Conservation (phyloP, 768 basidiomycete genomes). For the Calvatia gigantea region DNA sequence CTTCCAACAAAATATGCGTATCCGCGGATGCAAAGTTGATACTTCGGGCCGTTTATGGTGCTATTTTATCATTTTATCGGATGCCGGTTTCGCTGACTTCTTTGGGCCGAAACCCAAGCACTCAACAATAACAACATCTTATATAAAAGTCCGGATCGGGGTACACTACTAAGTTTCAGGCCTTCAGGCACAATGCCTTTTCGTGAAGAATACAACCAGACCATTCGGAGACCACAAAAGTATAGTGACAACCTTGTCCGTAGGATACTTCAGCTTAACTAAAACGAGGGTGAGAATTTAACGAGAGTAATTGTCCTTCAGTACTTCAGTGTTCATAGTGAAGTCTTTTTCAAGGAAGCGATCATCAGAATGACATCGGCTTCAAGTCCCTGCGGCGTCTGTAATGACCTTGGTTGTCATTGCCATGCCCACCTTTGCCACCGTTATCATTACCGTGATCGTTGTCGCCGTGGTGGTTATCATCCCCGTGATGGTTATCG, state of each 20-base stretch:
- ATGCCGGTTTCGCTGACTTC: too few relatives aligned
- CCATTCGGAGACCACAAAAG: background rate
- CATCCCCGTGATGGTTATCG: background rate
- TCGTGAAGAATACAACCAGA: slow-evolving; percentile 1
- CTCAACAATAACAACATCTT: too few relatives aligned
- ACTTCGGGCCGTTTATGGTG: too few relatives aligned
- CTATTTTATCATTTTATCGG: too few relatives aligned
- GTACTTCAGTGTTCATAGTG: background rate
- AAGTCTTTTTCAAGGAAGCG: background rate
- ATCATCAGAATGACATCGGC: background rate
- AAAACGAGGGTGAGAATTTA: background rate
- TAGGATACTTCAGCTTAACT: background rate
- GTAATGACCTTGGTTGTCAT: background rate
- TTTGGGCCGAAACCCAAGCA: too few relatives aligned
- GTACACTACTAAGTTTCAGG: background rate
- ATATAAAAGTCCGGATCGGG: background rate
- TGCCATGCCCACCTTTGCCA: background rate
- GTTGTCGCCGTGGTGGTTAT: background rate
- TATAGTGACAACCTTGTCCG: slow-evolving; percentile 12
- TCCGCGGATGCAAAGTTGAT: too few relatives aligned
- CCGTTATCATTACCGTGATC: background rate
- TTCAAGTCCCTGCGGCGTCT: background rate
- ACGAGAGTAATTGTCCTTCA: background rate
- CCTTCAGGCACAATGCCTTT: background rate
- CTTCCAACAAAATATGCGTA: too few relatives aligned